Base-by-base conservation (phyloP, 192 early-diverging fungal genomes). In the Rhizophlyctis rosea region DNA sequence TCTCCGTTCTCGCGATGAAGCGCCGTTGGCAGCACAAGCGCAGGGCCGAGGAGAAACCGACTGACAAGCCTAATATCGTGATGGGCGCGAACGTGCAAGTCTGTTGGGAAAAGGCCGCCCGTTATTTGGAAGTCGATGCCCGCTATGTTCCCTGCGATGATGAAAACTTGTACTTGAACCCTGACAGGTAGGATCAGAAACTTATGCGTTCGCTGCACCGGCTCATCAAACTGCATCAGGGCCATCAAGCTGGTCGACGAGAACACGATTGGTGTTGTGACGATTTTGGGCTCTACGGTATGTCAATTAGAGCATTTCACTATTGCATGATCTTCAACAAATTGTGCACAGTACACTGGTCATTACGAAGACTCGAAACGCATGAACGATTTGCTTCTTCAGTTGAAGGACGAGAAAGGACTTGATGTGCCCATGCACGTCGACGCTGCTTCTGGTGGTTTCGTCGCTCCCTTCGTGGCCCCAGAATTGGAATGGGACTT, bases 391-490 rank as follows among this genome's bases (percentile, higher is more conserved):
- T 70, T 86, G 31, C 70, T 93, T 28, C 81, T 86, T 32, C 71
- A 70, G 48, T 83, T 88, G 54, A 68, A 86, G 53, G 59, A 61
- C 32, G 75, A 85, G 7, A 88, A 64, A 30, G 89, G 87, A 3
- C 76, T 76, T 66, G 85, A 88, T 30, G 71, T 93, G 47, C 84
- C 86, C 3, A 92, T 93, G 65, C 91, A 93, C 68, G 84, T 93
- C 47, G 91, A 93, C 63, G 91, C 86, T 3, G 91, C 91, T 51
- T 82, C 83, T 60, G 91, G 91, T 44, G 91, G 89, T 14, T 90
- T 93, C 54, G 77, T 93, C n/a, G 91, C 90, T 9, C 91, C 91
- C 2, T 93, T 93, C 79, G 79, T 84, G 4, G 76, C 76, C 44
- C 90, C 90, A 23, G 78, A 87, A 9, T 75, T 92, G 33, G 73